A percentile compares a stretch with the other conserved stretches of the same genome.
These are phyloP conservation scores for Suillus bovinus DNA, from an alignment of 768 basidiomycete genomes.

Conservation along the genomic window DNA sequence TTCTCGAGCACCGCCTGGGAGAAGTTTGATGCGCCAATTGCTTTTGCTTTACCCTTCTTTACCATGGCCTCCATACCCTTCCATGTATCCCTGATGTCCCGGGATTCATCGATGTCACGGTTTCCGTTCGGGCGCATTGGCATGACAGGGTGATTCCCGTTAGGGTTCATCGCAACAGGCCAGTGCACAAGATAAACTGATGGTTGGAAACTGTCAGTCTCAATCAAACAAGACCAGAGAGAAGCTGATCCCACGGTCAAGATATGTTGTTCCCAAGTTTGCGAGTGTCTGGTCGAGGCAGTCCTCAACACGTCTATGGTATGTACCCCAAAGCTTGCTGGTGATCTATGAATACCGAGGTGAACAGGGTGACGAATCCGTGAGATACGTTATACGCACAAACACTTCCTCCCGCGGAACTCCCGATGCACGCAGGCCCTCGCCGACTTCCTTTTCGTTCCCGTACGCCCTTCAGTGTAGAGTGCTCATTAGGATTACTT, in stretches of 20 bases:
- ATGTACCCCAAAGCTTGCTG: slow-evolving; percentile 70
- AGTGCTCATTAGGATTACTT: slow-evolving; percentile 17
- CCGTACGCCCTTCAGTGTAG: slow-evolving; percentile 50
- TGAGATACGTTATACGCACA: slow-evolving; percentile 35
- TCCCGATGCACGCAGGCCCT: slow-evolving; percentile 75
- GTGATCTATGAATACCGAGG: slow-evolving; percentile 49
- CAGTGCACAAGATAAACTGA: slow-evolving; percentile 74
- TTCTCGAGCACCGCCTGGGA: slow-evolving; percentile 67
- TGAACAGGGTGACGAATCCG: neutral
- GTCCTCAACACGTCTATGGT: slow-evolving; percentile 71
- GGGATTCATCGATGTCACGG: slow-evolving; percentile 66
- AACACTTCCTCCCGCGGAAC: slow-evolving; percentile 75
- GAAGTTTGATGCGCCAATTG: slow-evolving; percentile 79
- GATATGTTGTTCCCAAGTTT: slow-evolving; percentile 81
- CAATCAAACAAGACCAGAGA: neutral
- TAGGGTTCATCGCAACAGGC: slow-evolving; percentile 75
- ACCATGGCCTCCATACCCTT: slow-evolving; percentile 76
- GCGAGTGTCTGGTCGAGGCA: slow-evolving; percentile 74
- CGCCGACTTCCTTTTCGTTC: slow-evolving; percentile 83
- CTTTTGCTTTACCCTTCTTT: slow-evolving; percentile 64
- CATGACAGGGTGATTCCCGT: slow-evolving; percentile 60
- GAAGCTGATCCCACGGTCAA: slow-evolving; percentile 60
- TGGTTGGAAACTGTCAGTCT: neutral
- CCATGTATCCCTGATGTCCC: slow-evolving; percentile 77
- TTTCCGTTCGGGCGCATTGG: slow-evolving; percentile 61